A percentile compares a stretch with the other conserved stretches of the same genome.
phyloP scores from a whole-genome alignment of 2,329 filamentous ascomycete genomes.

The Botryotinia convoluta region DNA sequence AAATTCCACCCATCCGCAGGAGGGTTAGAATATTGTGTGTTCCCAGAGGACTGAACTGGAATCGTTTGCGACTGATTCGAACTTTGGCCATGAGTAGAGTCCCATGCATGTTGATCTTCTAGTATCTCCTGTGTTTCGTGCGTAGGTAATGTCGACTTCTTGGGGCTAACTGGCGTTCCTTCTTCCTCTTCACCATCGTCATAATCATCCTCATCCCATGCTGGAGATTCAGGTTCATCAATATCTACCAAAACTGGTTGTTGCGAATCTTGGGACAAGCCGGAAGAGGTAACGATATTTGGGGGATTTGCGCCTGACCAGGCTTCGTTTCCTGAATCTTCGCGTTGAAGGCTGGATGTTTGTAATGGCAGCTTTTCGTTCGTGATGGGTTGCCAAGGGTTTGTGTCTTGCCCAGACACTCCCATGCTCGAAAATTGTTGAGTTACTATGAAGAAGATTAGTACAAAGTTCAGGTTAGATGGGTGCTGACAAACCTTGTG shows the following conservation, averaged over 20 bases:
- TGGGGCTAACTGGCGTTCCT: neutral
- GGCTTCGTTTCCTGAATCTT: constrained; percentile 35
- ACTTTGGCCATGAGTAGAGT: constrained; percentile 24
- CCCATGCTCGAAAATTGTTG: constrained; percentile 33
- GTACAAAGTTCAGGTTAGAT: neutral
- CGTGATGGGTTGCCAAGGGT: constrained; percentile 37
- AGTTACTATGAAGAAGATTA: constrained; percentile 20
- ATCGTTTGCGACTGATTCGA: neutral
- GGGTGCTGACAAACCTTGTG: constrained; percentile 25
- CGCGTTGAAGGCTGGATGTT: constrained; percentile 21
- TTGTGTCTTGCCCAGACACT: constrained; percentile 31
- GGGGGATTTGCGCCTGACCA: constrained; percentile 27
- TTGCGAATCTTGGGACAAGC: constrained; percentile 13
- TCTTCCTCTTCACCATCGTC: constrained; percentile 15
- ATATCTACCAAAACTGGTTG: constrained; percentile 33
- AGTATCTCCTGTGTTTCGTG: constrained; percentile 28
- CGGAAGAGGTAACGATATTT: neutral
- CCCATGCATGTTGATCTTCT: constrained; percentile 36
- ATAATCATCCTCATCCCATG: constrained; percentile 37
- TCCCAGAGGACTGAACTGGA: neutral
- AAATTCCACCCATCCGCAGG: constrained; percentile 35
- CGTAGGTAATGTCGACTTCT: constrained; percentile 22
- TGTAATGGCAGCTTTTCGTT: constrained; percentile 28
- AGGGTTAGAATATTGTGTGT: constrained; percentile 24
- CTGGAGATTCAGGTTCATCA: constrained; percentile 36